These are phyloP conservation scores for Penicillium sp. DNA, from an alignment of 2,329 filamentous ascomycete genomes.

Conservation along the genomic window DNA sequence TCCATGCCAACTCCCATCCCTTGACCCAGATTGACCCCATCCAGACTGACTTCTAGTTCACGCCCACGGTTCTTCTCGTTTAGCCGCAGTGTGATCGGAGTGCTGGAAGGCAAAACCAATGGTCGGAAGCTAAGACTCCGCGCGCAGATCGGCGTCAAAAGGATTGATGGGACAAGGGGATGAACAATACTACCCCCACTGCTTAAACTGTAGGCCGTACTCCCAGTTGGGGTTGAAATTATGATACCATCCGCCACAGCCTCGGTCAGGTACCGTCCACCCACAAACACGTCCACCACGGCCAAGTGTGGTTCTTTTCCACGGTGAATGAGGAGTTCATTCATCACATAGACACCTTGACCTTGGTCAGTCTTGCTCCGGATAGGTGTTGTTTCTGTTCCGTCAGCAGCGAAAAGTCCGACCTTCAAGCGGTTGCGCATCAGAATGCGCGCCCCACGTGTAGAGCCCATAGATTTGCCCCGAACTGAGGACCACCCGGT, in stretches of 20 bases:
- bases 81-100: constrained; percentile 74
- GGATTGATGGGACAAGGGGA: constrained; percentile 79
- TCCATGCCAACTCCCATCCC: constrained; percentile 74
- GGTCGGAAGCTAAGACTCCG: constrained; percentile 89
- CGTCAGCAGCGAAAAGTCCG: constrained; percentile 70
- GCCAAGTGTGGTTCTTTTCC: constrained; percentile 86
- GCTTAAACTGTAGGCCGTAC: constrained; percentile 91
- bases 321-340: constrained; percentile 90
- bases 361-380: constrained; percentile 31
- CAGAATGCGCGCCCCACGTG: constrained; percentile 72
- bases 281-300: constrained; percentile 86
- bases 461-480: constrained; percentile 75
- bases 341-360: constrained; percentile 68
- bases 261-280: constrained; percentile 84
- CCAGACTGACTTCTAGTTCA: constrained; percentile 74
- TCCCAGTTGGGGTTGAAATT: constrained; percentile 88
- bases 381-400: constrained; percentile 51
- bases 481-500: constrained; percentile 68
- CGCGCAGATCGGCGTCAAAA: constrained; percentile 91
- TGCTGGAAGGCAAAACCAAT: constrained; percentile 80
- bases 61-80: constrained; percentile 74
- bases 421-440: constrained; percentile 84
- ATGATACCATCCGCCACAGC: constrained; percentile 94
- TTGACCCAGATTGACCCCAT: constrained; percentile 63
- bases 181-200: constrained; percentile 92